Evolutionary conservation across 179 eudicot species (phyloP), one percentile per base, ranked within the genome.

Genomic region (Camellia oleifera): DNA sequence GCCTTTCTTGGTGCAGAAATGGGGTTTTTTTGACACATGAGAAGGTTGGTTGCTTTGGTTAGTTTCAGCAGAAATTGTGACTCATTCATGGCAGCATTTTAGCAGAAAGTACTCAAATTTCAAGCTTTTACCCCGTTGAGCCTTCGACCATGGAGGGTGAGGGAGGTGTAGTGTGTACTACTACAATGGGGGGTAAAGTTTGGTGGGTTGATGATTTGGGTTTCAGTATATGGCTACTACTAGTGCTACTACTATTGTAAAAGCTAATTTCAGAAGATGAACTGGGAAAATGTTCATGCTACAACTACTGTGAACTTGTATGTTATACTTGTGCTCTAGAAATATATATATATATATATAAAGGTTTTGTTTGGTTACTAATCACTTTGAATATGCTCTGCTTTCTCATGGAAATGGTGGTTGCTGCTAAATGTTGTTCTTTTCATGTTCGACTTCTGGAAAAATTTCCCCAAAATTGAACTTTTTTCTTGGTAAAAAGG

Each of bases 261-360:
- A 76, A 44, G 63, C 79, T 84, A 84, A 79, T 85, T 76, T 81
- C 70, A 52, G 82, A 70, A 58, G 64, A 82, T 84, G 81, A 70
- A 82, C 32, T n/a, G 67, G 67, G 69, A 6, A 46, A 69, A 60
- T 74, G 82, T 82, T 76, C 80, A 70, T 81, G 52, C 7, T 48
- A 32, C 2, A 32, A 32, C 40, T 32, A 0, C 52, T 48, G 52
- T 48, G 52, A 4, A 32, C 40, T 32, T 32, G 40, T 32, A 32
- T 48, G 52, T 48, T 48, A 48, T 48, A 48, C 52, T 48, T 48
- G 52, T 48, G 52, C 52, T 48, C 52, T 48, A 74, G 64, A 57
- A 74, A 74, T 74, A 74, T 32, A 32, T 32, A 32, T 26, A 26
- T 23, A 23, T 74, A 57, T 74, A 74, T 74, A 57, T 74, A 74